Conservation (phyloP, 495 filamentous ascomycete genomes). For the Lepraria neglecta region DNA sequence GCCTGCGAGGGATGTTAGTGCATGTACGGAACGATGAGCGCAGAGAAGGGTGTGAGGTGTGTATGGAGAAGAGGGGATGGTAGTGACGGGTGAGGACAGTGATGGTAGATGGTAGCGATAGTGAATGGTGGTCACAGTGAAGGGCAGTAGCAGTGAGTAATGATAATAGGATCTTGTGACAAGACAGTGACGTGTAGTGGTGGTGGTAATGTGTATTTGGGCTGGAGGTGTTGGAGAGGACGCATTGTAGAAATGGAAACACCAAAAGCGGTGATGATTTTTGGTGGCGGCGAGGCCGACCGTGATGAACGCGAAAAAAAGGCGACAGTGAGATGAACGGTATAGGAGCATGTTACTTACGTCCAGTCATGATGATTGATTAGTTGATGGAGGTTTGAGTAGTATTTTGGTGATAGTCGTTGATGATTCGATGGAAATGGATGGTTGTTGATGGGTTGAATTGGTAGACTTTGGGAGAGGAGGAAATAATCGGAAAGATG, state of each 20-base stretch:
- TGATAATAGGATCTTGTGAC: too few species aligned
- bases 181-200: too few species aligned
- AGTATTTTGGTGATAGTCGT: neutral
- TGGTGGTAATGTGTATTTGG: neutral
- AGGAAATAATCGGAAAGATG: constrained; percentile 30
- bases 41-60: neutral
- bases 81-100: neutral
- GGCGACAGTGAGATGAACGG: constrained; percentile 14
- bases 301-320: constrained; percentile 26
- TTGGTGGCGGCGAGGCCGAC: constrained; percentile 16
- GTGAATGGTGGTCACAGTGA: neutral
- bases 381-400: constrained; percentile 11
- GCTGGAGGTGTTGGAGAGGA: constrained; percentile 4
- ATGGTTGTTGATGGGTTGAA: constrained; percentile 29
- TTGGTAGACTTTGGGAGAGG: constrained; percentile 22
- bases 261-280: neutral
- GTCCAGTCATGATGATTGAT: constrained; percentile 80
- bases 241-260: neutral
- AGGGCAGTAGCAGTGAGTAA: too few species aligned
- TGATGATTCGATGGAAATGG: constrained; percentile 26
- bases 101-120: neutral
- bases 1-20: constrained; percentile 45
- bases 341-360: constrained; percentile 54
- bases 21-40: neutral
- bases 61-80: neutral